phyloP scores from a whole-genome alignment of 2,329 filamentous ascomycete species.

The Pezicula rhizophila region DNA sequence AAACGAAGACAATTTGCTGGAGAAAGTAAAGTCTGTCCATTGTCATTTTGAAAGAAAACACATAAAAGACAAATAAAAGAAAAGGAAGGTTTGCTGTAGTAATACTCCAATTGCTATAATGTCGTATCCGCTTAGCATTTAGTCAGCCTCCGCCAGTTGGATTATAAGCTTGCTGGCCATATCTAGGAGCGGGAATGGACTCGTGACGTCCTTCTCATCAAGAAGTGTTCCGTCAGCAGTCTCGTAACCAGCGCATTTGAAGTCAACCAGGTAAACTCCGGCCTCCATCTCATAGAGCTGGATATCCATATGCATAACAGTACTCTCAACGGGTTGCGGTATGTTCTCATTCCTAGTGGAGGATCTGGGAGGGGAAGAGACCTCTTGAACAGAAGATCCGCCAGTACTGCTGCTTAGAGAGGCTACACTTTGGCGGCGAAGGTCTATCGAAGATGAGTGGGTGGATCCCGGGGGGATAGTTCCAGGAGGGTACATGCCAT shows the following conservation, averaged over 20 bases:
- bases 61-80: neutral
- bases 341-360: conserved; percentile 5
- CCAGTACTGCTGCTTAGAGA: conserved; percentile 27
- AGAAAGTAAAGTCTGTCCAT: too few relatives aligned
- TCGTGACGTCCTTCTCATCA: conserved; percentile 92
- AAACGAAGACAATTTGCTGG: too few relatives aligned
- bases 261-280: conserved; percentile 92
- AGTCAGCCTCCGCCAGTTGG: conserved; percentile 79
- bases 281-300: conserved; percentile 93
- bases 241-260: conserved; percentile 97
- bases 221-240: conserved; percentile 64
- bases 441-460: conserved; percentile 40
- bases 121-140: too few relatives aligned
- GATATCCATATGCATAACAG: conserved; percentile 94
- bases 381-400: conserved; percentile 21
- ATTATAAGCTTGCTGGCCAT: conserved; percentile 89
- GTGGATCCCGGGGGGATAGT: conserved; percentile 42
- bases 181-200: conserved; percentile 92
- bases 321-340: conserved; percentile 28
- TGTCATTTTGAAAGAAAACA: too few relatives aligned
- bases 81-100: neutral
- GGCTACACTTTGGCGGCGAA: conserved; percentile 31
- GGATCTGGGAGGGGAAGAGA: conserved; percentile 14
- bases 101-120: neutral
- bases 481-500: conserved; percentile 59